Base-by-base conservation (phyloP, 345 rosid genomes). In the Murraya paniculata region DNA sequence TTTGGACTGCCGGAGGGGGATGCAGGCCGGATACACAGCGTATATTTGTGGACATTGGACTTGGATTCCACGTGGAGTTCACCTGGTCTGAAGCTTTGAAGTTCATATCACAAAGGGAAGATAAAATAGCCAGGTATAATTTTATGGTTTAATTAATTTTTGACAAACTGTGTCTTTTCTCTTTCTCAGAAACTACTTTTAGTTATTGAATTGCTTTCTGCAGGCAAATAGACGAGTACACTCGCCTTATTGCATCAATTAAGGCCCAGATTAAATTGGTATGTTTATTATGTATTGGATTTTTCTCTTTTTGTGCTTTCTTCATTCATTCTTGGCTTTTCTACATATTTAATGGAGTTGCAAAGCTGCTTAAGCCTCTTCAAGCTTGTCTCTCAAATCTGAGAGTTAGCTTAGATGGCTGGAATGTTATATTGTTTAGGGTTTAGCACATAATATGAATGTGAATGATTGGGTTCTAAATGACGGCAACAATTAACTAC, bases 251-350 rank as follows among this genome's bases (percentile, higher is more conserved):
- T 35, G 90, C 94, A 10, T 84, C 90, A 74, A 93, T 93, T 66
- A 93, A 92, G 85, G 94, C 91, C 10, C 93, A 90, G 72, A 95
- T 95, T 79, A 92, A 95, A 83, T 59, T 87, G 88, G 94, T 95
- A 86, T 75, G 86, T 73, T 62, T 58, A 19, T 59, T 4, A 6
- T 30, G 27, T 33, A 33, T 10, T n/a, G 2, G 16, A 0, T 14
- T 2, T 9, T 41, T 41, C 5, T 73, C 41, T 22, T 39, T 56
- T 62, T 27, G 27, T 7, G 36, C 62, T 64, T 31, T 33, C 64
- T 35, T 72, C 3, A 21, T 24, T 21, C 25, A 7, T 21, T 71
- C 41, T 55, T n/a, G 9, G 30, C 48, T 16, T 75, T 50, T 58
- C 9, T 11, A 25, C 24, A 41, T 74, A 53, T 60, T 18, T 41